These are phyloP conservation scores for Ganoderma lucidum DNA, from an alignment of 1,284 basidiomycete species.

Conservation along the genomic window DNA sequence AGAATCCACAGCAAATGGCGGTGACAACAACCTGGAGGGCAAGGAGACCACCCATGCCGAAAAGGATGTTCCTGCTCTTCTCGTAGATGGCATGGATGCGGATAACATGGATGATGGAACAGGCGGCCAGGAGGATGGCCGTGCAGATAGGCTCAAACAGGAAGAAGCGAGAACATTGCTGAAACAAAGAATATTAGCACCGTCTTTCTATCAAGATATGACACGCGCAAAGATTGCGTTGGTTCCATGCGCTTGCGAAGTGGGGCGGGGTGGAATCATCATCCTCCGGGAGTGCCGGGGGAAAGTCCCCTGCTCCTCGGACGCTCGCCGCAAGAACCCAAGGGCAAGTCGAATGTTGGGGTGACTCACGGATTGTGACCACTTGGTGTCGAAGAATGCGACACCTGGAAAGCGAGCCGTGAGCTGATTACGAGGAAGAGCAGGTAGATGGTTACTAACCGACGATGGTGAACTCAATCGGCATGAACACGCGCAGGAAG, in stretches of 20 bases:
- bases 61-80: constrained; percentile 62
- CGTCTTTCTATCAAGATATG: not conserved
- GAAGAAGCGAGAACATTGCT: constrained; percentile 76
- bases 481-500: constrained; percentile 78
- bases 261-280: not conserved
- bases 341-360: not conserved
- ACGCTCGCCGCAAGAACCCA: not conserved
- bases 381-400: constrained; percentile 82
- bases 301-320: not conserved
- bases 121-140: constrained; percentile 73
- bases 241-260: not conserved
- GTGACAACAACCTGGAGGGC: constrained; percentile 74
- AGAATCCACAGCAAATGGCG: constrained; percentile 77
- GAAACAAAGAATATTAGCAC: constrained; percentile 21
- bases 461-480: constrained; percentile 76
- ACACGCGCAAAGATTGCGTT: not conserved
- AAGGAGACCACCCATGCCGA: constrained; percentile 63
- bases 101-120: constrained; percentile 76
- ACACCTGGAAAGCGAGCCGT: constrained; percentile 56
- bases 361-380: constrained; percentile 56
- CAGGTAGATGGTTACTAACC: constrained; percentile 52
- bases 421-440: constrained; percentile 9
- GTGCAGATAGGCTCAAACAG: constrained; percentile 87
- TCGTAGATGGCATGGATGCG: constrained; percentile 82
- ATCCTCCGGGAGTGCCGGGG: constrained; percentile 13